Evolutionary conservation across 2,329 filamentous ascomycete species (phyloP), one percentile per base, ranked within the genome.

Genomic region (Fusarium cicatricum): DNA sequence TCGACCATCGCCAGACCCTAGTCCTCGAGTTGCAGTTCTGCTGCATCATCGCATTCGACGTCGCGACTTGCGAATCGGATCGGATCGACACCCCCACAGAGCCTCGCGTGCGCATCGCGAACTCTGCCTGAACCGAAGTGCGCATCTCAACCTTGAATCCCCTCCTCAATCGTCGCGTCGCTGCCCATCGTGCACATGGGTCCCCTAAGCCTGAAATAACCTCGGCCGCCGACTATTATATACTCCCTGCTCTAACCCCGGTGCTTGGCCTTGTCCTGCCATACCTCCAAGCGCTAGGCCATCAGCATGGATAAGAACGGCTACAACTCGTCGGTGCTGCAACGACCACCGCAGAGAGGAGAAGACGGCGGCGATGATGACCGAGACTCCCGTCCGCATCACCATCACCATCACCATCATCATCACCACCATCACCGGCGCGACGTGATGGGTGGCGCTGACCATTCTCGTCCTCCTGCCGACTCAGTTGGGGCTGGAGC

Each of bases 281-380:
- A 48, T 58, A 48, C 34, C 37, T 51, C 36, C 41, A 31, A 54
- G 60, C 60, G 52, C 60, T 65, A 63, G 43, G 47, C 39, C 36
- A 52, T 48, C 68, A 69, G 51, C 56, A 82, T 81, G 78, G 78
- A 82, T 52, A 75, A 66, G 53, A 68, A 74, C 62, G 76, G 76
- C 67, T 83, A 81, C 63, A 78, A 74, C 62, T 81, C 81, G 58
- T 81, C 78, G 42, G 78, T 82, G 67, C 73, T 82, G 71, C 79
- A 79, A 66, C 78, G 74, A 59, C 78, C 76, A 59, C 59, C 58
- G 31, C 64, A 55, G 41, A 59, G 46, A 38, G 70, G 72, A 70
- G 74, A 73, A 67, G 72, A 77, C 52, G 77, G 77, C 52, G 75
- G 70, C 58, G 73, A 75, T 54, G 67, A 74, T 40, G 70, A 74